Evolutionary conservation across 495 filamentous ascomycete species (phyloP), one percentile per base, ranked within the genome.

Genomic region (Daldinia vernicosa): DNA sequence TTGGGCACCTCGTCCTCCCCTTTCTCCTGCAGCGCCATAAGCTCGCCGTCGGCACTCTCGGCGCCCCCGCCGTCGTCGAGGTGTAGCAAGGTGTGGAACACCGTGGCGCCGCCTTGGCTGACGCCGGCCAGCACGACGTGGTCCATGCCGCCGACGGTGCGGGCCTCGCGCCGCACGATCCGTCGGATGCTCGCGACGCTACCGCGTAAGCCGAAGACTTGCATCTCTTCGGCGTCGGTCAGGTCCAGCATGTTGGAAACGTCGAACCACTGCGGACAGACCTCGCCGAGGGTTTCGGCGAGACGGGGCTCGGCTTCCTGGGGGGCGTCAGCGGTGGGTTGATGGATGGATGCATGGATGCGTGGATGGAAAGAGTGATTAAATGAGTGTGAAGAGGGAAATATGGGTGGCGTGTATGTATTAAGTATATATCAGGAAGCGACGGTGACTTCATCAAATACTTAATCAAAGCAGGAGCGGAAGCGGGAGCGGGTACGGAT

Each of bases 181-280:
- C 35, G 47, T 8, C 62, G 56, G 1, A 80, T 50, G 26, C 39
- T 61, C 8, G 64, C 56, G 8, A 81, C 76, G 53, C 58, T 70
- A 51, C 77, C 76, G 8, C 73, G 50, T 61, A 83, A 54, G 1
- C 80, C 80, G 4, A 53, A 39, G 7, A 66, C 62, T 60, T 81
- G 79, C 26, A 79, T 50, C 37, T 80, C 80, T 61, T 81, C 80
- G 40, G 64, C 67, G 19, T 76, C 72, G 28, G 72, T 55, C 37
- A 80, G 76, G 63, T 81, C 74, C 9, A 60, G 37, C 43, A 74
- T 62, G 52, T 79, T 76, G 74, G 77, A 80, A 60, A 78, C 69
- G 70, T 83, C 80, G 70, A 83, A 83, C 80, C 80, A 83, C 53
- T 83, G 80, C 24, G 66, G 37, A 39, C 83, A 80, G 15, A 69